Conservation (phyloP, 2,329 filamentous ascomycete genomes). For the Neopestalotiopsis sp. region DNA sequence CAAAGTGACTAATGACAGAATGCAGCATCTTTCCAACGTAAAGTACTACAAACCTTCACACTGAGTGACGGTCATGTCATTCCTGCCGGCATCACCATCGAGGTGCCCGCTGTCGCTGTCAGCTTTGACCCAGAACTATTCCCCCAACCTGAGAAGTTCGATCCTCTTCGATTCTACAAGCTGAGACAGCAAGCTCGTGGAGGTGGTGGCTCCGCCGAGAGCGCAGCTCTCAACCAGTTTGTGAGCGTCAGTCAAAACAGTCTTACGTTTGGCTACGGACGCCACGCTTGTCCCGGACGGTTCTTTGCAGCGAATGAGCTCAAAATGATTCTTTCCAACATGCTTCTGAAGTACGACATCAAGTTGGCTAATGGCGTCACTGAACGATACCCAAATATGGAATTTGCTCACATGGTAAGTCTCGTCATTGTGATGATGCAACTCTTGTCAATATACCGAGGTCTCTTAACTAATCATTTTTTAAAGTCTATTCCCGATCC, state of each 20-base stretch:
- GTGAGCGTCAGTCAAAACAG: constrained; percentile 39
- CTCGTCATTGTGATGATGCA: neutral
- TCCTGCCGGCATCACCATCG: constrained; percentile 26
- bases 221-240: constrained; percentile 43
- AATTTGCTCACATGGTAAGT: constrained; percentile 18
- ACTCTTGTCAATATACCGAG: neutral
- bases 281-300: constrained; percentile 36
- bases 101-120: constrained; percentile 17
- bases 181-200: constrained; percentile 27
- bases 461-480: neutral
- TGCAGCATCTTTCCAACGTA: constrained; percentile 47
- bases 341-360: constrained; percentile 11
- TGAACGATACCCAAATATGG: constrained; percentile 12
- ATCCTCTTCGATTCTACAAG: constrained; percentile 37
- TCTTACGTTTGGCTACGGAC: constrained; percentile 46
- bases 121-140: constrained; percentile 36
- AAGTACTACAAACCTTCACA: constrained; percentile 49
- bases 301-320: constrained; percentile 15
- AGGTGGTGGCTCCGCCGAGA: constrained; percentile 33
- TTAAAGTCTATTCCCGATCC: constrained; percentile 13
- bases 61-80: constrained; percentile 54
- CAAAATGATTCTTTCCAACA: constrained; percentile 6
- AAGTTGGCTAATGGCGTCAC: neutral
- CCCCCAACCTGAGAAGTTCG: constrained; percentile 34
- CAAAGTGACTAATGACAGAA: constrained; percentile 12